Conservation (phyloP, 2,329 filamentous ascomycete genomes). For the Aspergillus hortae region DNA sequence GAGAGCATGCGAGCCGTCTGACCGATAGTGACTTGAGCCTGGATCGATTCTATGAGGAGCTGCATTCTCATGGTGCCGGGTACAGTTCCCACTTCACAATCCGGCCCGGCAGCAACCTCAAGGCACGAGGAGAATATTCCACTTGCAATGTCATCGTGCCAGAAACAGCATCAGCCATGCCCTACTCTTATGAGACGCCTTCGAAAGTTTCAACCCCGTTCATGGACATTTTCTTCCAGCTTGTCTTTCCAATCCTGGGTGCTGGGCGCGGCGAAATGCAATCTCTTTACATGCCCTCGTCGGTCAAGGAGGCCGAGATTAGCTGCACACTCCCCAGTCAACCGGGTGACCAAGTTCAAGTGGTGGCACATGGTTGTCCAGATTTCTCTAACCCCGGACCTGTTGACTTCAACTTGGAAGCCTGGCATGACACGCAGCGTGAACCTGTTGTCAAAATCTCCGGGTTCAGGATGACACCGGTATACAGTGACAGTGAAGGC, state of each 20-base stretch:
- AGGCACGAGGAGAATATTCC: neutral
- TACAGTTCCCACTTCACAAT: neutral
- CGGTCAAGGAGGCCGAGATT: no score
- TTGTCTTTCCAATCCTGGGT: neutral
- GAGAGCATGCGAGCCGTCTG: neutral
- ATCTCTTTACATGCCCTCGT: neutral
- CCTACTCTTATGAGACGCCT: neutral
- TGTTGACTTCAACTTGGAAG: no score
- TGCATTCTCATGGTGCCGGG: neutral
- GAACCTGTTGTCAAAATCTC: no score
- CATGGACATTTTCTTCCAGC: neutral
- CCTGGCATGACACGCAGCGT: no score
- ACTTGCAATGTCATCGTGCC: neutral
- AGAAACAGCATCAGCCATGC: neutral
- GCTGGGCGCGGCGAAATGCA: neutral
- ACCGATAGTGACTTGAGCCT: neutral
- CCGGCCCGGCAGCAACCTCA: neutral
- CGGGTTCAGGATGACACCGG: no score
- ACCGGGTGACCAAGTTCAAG: no score
- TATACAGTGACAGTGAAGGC: no score
- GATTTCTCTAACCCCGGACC: no score
- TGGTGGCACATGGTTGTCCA: no score
- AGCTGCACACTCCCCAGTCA: no score
- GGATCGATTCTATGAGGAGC: neutral
- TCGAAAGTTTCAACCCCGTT: neutral